Base-by-base conservation (phyloP, 208 protist genomes). In the Wallacemonas rigidus region DNA sequence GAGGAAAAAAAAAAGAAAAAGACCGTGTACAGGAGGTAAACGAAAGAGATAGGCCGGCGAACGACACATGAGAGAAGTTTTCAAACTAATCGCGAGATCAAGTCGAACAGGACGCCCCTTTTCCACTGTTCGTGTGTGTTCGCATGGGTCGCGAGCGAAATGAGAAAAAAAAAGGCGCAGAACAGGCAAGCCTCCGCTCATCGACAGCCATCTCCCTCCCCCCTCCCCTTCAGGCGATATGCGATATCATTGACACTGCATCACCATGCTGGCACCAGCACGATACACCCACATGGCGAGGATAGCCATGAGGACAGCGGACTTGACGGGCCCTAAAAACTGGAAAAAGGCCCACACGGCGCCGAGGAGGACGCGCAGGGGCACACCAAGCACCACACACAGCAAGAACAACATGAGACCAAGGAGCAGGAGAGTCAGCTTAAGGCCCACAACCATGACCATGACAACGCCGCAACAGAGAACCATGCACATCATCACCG, bases 301-400 rank as follows among this genome's bases (percentile, higher is more conserved):
- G 39, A 77, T 36, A 26, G 70, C 69, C 1, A 85, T 39, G n/a
- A 86, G 58, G n/a, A 85, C 65, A 1, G 74, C 62, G 9, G 71
- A 70, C 47, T 83, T 80, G 60, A 77, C 41, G 3, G 88, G 88
- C 0, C 91, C 91, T 1, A 96, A 73, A 45, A 90, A 67, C 63
- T 71, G 67, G 75, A 86, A 96, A 15, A 94, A 69, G 9, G 71
- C 81, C 11, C 72, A 68, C 6, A 89, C 64, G 14, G 88, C 86
- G 39, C 80, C 80, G 2, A 85, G 55, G 9, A 96, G 35, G 36
- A 94, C 26, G 11, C 71, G 17, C 0, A 92, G 62, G 6, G 88
- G 85, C n/a, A 93, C 80, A 0, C 79, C 54, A 2, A 93, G 74
- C n/a, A 92, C 56, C 36, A 87, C 50, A 4, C 40, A 68, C 40